A percentile compares a stretch with the other conserved stretches of the same genome.
These are phyloP conservation scores for Pisolithus albus DNA, from an alignment of 768 basidiomycete genomes.

Conservation along the genomic window DNA sequence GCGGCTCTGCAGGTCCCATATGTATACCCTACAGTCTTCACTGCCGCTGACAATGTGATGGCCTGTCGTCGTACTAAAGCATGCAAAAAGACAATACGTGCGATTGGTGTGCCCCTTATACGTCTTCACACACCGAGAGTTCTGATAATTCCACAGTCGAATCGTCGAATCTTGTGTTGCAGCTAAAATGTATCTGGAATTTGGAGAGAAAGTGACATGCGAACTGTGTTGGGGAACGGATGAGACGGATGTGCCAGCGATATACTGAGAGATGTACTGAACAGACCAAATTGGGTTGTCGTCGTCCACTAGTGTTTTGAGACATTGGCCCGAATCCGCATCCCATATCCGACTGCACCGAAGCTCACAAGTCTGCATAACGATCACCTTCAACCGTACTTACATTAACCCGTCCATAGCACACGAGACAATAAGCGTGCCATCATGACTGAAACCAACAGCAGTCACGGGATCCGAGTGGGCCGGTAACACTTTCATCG, in stretches of 20 bases:
- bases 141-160: slow-evolving; percentile 91
- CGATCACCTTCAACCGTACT: slow-evolving; percentile 21
- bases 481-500: slow-evolving; percentile 84
- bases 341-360: slow-evolving; percentile 91
- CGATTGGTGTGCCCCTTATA: slow-evolving; percentile 83
- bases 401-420: slow-evolving; percentile 98
- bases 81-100: slow-evolving; percentile 72
- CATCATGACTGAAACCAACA: slow-evolving; percentile 90
- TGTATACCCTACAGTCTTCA: slow-evolving; percentile 81
- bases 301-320: slow-evolving; percentile 95
- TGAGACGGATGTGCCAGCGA: slow-evolving; percentile 9
- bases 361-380: slow-evolving; percentile 1
- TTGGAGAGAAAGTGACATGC: slow-evolving; percentile 86
- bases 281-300: slow-evolving; percentile 86
- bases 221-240: slow-evolving; percentile 42
- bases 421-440: slow-evolving; percentile 88
- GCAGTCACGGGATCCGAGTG: slow-evolving; percentile 97
- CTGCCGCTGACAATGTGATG: slow-evolving; percentile 82
- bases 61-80: slow-evolving; percentile 51
- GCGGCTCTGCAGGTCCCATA: slow-evolving; percentile 86
- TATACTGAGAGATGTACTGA: not conserved
- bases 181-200: slow-evolving; percentile 82
- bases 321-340: slow-evolving; percentile 91
- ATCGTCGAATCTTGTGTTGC: slow-evolving; percentile 94
- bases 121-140: slow-evolving; percentile 87